Conservation (phyloP, 208 protist species). For the Crithidia thermophila region DNA sequence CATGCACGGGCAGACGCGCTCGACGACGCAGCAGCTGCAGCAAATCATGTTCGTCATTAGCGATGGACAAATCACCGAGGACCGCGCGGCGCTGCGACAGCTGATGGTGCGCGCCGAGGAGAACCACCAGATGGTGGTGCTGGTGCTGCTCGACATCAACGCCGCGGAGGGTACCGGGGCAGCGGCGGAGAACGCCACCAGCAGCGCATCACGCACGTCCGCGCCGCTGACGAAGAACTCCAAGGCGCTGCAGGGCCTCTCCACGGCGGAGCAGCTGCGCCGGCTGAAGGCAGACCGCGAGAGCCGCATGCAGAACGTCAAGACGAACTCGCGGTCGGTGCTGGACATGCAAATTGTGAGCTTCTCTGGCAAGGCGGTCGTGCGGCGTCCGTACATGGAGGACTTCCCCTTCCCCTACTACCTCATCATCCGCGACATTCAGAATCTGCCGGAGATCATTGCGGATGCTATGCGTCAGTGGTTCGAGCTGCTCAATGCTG, state of each 20-base stretch:
- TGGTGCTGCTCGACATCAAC: conserved; percentile 94
- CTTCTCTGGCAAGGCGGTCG: conserved; percentile 82
- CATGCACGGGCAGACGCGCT: conserved; percentile 75
- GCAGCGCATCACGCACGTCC: not conserved
- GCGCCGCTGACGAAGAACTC: conserved; percentile 35
- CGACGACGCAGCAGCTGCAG: conserved; percentile 88
- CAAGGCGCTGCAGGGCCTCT: conserved; percentile 66
- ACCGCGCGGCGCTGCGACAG: conserved; percentile 80
- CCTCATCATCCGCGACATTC: conserved; percentile 97
- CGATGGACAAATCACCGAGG: conserved; percentile 96
- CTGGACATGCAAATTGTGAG: conserved; percentile 93
- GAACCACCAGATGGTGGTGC: conserved; percentile 96
- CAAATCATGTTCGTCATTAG: conserved; percentile 98
- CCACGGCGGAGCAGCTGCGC: conserved; percentile 79
- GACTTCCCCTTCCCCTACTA: conserved; percentile 99
- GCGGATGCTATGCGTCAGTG: conserved; percentile 99
- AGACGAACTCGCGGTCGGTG: conserved; percentile 76
- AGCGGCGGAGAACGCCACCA: not conserved
- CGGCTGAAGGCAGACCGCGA: conserved; percentile 88
- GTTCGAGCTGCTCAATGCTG: conserved; percentile 94
- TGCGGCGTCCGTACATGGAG: conserved; percentile 96
- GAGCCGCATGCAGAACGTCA: conserved; percentile 74
- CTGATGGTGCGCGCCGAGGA: conserved; percentile 87
- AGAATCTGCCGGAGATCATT: conserved; percentile 96
- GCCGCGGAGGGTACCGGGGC: conserved; percentile 23